Evolutionary conservation across 495 filamentous ascomycete species (phyloP), one percentile per base, ranked within the genome.

Genomic region (Hypoxylon fuscum): DNA sequence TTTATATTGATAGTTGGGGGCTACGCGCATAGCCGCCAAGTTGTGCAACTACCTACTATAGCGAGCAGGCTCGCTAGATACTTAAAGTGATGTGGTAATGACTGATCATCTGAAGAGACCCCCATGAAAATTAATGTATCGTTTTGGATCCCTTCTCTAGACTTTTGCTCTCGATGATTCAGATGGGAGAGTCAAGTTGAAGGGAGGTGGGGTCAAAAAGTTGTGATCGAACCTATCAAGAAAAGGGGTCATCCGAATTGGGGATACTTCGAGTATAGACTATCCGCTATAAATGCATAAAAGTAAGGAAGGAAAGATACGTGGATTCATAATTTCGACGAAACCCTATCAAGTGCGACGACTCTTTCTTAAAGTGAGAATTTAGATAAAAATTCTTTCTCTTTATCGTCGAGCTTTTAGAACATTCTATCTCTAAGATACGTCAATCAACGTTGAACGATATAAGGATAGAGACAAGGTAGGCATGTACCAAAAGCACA

Each of bases 241-340:
- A 45, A 45, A 45, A 31, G 42, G 42, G 42, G 23, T 12, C 14
- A 3, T 7, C 2, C 42, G 23, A 11, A 45, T 29, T 29, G 14
- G 23, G 17, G 22, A 20, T 20, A 40, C 18, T 9, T 3, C 5
- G 35, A 15, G 11, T 38, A 38, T 14, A 1, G 1, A 15, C 5
- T 25, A 31, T n/a, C 34, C 27, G 32, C 14, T 21, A 41, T 62
- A 49, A 20, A 17, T 55, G 32, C 49, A 61, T 51, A 29, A 29
- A 29, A 9, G 4, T 11, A 12, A 35, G 12, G 32, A 38, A 38
- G 17, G 35, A n/a, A 38, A 14, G 15, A 2, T 40, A 40, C 37
- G 37, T 14, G 2, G 12, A 6, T 15, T 14, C 3, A 14, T 14
- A 1, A 15, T 3, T 14, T 37, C 12, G 34, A 37, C n/a, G 34